Evolutionary conservation across 495 filamentous ascomycete genomes (phyloP), one percentile per base, ranked within the genome.

Genomic region (Penicillium simplicissimum): DNA sequence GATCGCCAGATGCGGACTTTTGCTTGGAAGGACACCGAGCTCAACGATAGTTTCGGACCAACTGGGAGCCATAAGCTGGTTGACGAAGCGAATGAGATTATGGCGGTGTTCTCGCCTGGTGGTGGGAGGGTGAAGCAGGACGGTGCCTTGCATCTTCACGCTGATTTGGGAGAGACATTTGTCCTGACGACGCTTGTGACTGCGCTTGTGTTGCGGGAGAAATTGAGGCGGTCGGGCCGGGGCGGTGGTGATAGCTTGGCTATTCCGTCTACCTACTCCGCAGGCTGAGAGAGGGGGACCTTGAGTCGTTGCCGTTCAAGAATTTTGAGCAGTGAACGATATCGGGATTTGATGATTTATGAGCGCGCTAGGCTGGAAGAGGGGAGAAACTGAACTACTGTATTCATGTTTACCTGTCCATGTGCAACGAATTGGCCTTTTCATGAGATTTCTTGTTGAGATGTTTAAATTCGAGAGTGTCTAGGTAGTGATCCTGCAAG

Each of bases 201-300:
- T 14, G 56, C 42, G 4, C 40, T 58, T 17, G 56, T 37, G 35
- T 25, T 58, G 42, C 42, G 56, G 15, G 56, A 58, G 40, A 58
- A 58, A 17, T 14, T 17, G 14, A 49, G 56, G 42, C 36, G 38
- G 54, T 31, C 49, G 23, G 31, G 14, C n/a, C 14, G 8, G 9
- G 31, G 49, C 28, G 25, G 1, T 6, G 37, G 13, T 40, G 37
- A 40, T 40, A 40, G 0, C 14, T 15, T 15, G 5, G 37, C 5
- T 15, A 40, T 40, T 6, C 37, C 37, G 13, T 40, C 37, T 4
- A 40, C 14, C 37, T 40, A 31, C 28, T 31, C 28, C 4, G 28
- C 28, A 6, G 28, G 28, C 28, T 31, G 28, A 31, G 4, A 31
- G 6, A 31, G 4, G 3, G 28, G 28, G 6, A 31, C 28, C 6